Base-by-base conservation (phyloP, 2,329 filamentous ascomycete species). In the Phaeosphaeria sp. region DNA sequence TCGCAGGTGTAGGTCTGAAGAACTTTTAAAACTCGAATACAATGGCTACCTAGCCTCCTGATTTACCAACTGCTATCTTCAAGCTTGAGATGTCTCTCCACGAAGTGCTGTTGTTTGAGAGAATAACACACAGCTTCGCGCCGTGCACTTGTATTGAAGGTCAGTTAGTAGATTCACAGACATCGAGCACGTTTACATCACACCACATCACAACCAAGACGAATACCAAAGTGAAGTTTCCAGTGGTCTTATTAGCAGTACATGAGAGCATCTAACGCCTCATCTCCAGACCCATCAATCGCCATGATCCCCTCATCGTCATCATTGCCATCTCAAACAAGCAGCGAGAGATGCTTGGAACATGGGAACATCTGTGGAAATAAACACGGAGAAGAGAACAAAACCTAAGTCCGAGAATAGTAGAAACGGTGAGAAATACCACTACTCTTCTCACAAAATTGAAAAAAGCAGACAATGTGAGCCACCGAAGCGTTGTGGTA, bases 401-500 rank as follows among this genome's bases (percentile, higher is more conserved):
- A 27, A 61, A 58, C 11, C 41, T 9, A 27, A 25, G 22, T 46
- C 44, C 21, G 44, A 46, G 22, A 46, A 18, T 27, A 10, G 20
- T 3, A 7, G 7, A 43, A 51, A 55, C 58, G 46, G 27, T 23
- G 56, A 56, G 60, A 63, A 51, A 53, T n/a, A 56, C 59, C 44
- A 63, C 56, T 63, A 58, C 54, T 60, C 59, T 60, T 56, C 58
- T 25, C 44, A 13, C 21, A 17, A 36, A 15, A 13, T 43, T 43
- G 41, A 20, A 20, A 56, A 52, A 64, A 62, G 59, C 36, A 60
- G 55, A 52, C 64, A 54, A 49, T 67, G 62, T 58, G 52, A 41
- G 39, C 64, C 62, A 66, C 66, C 63, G 53, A 63, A 66, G 46
- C 61, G 65, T 67, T 69, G 66, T 67, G 63, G 60, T 58, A 64